phyloP scores from a whole-genome alignment of 2,329 filamentous ascomycete species.

The Botrytis galanthina region DNA sequence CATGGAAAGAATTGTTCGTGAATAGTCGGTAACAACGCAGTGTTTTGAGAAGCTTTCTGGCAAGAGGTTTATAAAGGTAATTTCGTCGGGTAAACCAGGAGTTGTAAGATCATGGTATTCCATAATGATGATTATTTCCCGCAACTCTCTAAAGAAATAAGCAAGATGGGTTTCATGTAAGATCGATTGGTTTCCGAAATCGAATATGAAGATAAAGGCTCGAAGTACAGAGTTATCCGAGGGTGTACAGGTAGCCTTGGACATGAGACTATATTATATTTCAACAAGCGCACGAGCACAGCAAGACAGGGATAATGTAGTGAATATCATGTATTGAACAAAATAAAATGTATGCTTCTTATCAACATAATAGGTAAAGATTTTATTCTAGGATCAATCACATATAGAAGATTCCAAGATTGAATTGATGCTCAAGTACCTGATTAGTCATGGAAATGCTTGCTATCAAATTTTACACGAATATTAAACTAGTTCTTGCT shows the following conservation, averaged over 20 bases:
- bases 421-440: neutral
- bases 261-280: neutral
- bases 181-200: neutral
- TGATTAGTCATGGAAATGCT: neutral
- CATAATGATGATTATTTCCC: neutral
- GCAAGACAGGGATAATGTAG: neutral
- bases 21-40: too few species aligned
- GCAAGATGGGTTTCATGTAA: neutral
- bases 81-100: neutral
- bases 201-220: too few species aligned
- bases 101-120: neutral
- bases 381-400: neutral
- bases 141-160: neutral
- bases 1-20: neutral
- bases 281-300: too few species aligned
- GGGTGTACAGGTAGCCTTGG: neutral
- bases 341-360: neutral
- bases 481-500: neutral
- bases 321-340: neutral
- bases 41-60: neutral
- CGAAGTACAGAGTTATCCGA: neutral
- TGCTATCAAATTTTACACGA: neutral
- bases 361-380: neutral
- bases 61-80: neutral
- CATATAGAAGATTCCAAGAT: neutral